Percentiles rank a stretch among this genome's conserved stretches.
Conservation (phyloP, 2,329 filamentous ascomycete species). For the Fusarium liriodendri region DNA sequence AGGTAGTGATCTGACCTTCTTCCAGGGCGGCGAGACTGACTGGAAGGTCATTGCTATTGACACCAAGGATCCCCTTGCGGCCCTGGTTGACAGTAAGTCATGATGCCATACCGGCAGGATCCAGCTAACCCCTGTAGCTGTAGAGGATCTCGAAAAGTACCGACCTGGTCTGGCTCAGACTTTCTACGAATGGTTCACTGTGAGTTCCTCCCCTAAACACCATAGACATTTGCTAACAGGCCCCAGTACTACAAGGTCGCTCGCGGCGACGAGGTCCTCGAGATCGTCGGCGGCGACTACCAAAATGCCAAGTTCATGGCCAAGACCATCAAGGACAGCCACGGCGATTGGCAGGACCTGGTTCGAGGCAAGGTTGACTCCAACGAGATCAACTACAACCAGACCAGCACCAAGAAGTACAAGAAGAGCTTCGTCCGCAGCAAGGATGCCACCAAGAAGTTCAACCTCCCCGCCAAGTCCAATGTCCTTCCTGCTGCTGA, state of each 20-base stretch:
- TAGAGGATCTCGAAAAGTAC: slow-evolving; percentile 53
- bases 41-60: slow-evolving; percentile 56
- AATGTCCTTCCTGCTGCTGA: slow-evolving; percentile 45
- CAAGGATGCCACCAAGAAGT: slow-evolving; percentile 45
- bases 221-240: not conserved
- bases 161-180: slow-evolving; percentile 49
- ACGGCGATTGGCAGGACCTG: slow-evolving; percentile 54
- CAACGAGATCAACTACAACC: slow-evolving; percentile 54
- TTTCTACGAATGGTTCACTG: slow-evolving; percentile 54
- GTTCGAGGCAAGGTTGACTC: slow-evolving; percentile 51
- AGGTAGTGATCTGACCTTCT: accelerated
- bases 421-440: slow-evolving; percentile 49
- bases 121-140: slow-evolving; percentile 40
- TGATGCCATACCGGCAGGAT: accelerated
- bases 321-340: slow-evolving; percentile 49
- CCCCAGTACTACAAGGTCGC: slow-evolving; percentile 55
- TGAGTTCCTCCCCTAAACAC: slow-evolving; percentile 21
- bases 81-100: slow-evolving; percentile 48
- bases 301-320: slow-evolving; percentile 49
- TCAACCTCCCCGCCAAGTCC: slow-evolving; percentile 46
- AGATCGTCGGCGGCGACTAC: slow-evolving; percentile 51
- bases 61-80: slow-evolving; percentile 52
- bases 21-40: slow-evolving; percentile 49
- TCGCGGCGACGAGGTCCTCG: slow-evolving; percentile 49
- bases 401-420: slow-evolving; percentile 49